Evolutionary conservation across 164 flowering plant species (phyloP).

Genomic region (Chimonanthus praecox): DNA sequence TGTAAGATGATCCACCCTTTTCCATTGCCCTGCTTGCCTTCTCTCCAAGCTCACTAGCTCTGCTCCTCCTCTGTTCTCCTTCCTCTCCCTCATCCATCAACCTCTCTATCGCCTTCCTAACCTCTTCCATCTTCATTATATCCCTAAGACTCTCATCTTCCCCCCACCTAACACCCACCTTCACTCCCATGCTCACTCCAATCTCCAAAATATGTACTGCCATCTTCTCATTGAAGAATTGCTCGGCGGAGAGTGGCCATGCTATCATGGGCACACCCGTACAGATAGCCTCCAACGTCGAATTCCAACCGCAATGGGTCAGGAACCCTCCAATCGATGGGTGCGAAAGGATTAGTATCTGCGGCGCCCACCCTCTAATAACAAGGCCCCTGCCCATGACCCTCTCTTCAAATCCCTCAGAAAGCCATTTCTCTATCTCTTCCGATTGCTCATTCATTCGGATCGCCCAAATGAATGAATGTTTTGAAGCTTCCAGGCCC

Average conservation of each 20-base stretch:
- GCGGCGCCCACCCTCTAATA: slow-evolving; percentile 70
- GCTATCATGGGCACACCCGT: slow-evolving; percentile 55
- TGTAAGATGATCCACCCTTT: slow-evolving; percentile 7
- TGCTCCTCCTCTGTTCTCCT: slow-evolving; percentile 11
- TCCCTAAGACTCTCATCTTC: neutral
- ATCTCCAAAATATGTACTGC: slow-evolving; percentile 32
- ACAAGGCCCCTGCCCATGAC: slow-evolving; percentile 40
- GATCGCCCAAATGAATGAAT: slow-evolving; percentile 47
- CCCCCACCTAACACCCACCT: slow-evolving; percentile 13
- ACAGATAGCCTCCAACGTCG: slow-evolving; percentile 42
- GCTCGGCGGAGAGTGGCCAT: slow-evolving; percentile 59
- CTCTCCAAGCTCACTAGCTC: slow-evolving; percentile 1
- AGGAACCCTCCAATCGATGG: slow-evolving; percentile 44
- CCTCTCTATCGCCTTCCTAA: slow-evolving; percentile 7
- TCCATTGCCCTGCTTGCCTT: slow-evolving; percentile 7
- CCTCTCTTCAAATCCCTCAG: slow-evolving; percentile 39
- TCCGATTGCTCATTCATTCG: slow-evolving; percentile 6
- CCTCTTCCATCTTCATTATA: slow-evolving; percentile 9
- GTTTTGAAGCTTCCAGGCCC: slow-evolving; percentile 43
- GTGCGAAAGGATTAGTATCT: slow-evolving; percentile 49
- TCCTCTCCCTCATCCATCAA: slow-evolving; percentile 14
- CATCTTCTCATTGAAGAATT: slow-evolving; percentile 52
- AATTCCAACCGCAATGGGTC: slow-evolving; percentile 71
- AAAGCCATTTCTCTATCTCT: slow-evolving; percentile 39
- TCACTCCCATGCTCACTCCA: slow-evolving; percentile 39